A percentile compares a stretch with the other conserved stretches of the same genome.
Conservation (phyloP, 1,284 basidiomycete genomes). For the Irpex sp. region DNA sequence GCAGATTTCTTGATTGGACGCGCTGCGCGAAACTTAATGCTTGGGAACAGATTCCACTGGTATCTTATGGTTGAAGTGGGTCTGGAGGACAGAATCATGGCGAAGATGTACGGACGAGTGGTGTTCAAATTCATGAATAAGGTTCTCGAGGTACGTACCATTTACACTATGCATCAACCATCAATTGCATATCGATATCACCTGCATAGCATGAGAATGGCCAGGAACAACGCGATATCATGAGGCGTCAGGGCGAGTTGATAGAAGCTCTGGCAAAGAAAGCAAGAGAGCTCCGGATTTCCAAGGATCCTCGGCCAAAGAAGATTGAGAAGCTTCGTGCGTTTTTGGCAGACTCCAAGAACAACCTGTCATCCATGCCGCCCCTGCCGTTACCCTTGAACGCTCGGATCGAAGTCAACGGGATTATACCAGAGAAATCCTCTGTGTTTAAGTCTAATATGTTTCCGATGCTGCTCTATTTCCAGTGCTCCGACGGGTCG, state of each 20-base stretch:
- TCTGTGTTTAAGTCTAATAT: constrained; percentile 98
- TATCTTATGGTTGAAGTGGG: constrained; percentile 93
- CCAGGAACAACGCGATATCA: constrained; percentile 71
- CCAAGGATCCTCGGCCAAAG: constrained; percentile 91
- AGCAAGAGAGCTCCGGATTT: constrained; percentile 82
- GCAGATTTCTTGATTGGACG: constrained; percentile 88
- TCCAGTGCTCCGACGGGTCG: constrained; percentile 70
- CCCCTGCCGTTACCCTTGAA: constrained; percentile 89
- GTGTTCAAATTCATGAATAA: constrained; percentile 85
- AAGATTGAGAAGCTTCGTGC: constrained; percentile 94
- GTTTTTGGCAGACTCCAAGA: constrained; percentile 81
- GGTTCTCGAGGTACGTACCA: constrained; percentile 66
- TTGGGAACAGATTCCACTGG: constrained; percentile 95
- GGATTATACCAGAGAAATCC: constrained; percentile 87
- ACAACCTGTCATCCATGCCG: constrained; percentile 67
- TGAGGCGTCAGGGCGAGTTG: constrained; percentile 83
- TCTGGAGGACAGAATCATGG: constrained; percentile 73
- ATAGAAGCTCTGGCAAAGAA: constrained; percentile 79
- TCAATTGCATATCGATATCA: constrained; percentile 1
- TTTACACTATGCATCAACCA: constrained; percentile 10
- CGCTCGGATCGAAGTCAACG: constrained; percentile 74
- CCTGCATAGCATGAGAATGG: constrained; percentile 64
- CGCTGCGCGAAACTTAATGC: constrained; percentile 74
- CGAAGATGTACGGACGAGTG: constrained; percentile 90
- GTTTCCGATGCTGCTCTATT: constrained; percentile 89